Base-by-base conservation (phyloP, 108 stramenopile species). In the Mediolabrus comicus region DNA sequence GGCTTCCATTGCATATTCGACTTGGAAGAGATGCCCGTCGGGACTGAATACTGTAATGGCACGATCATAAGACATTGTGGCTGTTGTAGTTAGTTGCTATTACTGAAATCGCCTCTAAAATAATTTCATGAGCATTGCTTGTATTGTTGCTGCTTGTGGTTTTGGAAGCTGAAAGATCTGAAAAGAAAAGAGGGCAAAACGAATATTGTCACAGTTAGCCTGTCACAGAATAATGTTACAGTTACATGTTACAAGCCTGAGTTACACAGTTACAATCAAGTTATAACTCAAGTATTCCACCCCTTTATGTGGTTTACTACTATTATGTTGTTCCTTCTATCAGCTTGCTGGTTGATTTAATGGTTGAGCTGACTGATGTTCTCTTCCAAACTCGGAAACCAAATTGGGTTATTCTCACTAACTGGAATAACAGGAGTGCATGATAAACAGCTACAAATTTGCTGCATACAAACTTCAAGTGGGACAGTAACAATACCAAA, bases 1-100 rank as follows among this genome's bases (percentile, higher is more conserved):
- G n/a, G 99, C 99, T 72, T 99, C 98, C 92, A 99, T 99, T 61
- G 99, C 98, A 82, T 99, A 99, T 87, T 99, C 99, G 27, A 99
- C 98, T 82, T 99, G 99, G 79, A 98, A 94, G 71, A 99, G 87
- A 70, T 98, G 98, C 36, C 99, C 99, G 81, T 99, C 99, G 4
- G 99, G 99, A 71, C 95, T 96, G 82, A 99, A 99, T 22, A 99
- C 97, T 53, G 99, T 99, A 78, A 99, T 97, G 62, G 99, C 98
- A 59, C 99, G 96, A 85, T 99, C 98, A 84, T 99, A 99, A 35
- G 95, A 96, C 93, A 95, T 95, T 46, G 1, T 87, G 14, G 14
- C 46, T 49, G 46, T 17, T 22, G 46, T 22, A 22, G 7, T 49
- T 49, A 22, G 22, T 8, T 49, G 46, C 19, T 24, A 46, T n/a